Evolutionary conservation across 2,329 filamentous ascomycete species (phyloP).

Genomic region (Alternaria postmessia): DNA sequence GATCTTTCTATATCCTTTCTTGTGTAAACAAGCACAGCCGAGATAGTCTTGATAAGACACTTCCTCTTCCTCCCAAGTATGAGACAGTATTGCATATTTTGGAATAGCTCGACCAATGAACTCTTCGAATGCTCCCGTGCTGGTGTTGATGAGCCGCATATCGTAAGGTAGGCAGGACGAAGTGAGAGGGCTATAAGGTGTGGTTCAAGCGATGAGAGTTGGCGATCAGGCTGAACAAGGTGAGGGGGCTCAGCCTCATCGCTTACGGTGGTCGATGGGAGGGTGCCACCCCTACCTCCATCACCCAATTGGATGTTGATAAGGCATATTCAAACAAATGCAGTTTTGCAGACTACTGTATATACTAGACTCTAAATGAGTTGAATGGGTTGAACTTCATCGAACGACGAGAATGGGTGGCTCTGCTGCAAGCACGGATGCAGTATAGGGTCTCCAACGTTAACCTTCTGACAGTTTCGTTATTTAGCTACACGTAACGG

Average conservation of each 20-base stretch:
- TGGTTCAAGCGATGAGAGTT: not conserved
- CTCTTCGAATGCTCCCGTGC: not conserved
- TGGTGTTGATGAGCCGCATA: slow-evolving; percentile 9
- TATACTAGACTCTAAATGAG: no score
- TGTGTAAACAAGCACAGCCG: not conserved
- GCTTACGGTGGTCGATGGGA: no score
- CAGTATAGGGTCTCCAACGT: no score
- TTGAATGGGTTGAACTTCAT: fast-evolving
- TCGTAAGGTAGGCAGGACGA: no score
- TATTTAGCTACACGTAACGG: no score
- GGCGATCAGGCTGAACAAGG: not conserved
- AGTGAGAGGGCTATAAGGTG: no score
- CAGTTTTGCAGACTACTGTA: no score
- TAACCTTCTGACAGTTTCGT: no score
- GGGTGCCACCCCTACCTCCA: no score
- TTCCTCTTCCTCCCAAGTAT: slow-evolving; percentile 1
- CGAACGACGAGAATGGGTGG: no score
- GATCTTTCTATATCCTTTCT: not conserved
- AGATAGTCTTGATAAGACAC: not conserved
- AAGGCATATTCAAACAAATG: no score
- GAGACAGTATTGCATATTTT: not conserved
- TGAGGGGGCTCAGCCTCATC: not conserved
- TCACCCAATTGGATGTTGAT: fast-evolving
- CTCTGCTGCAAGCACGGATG: no score
- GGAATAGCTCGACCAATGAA: not conserved